Evolutionary conservation across 345 rosid genomes (phyloP).

Genomic region (Clarkia xantiana): DNA sequence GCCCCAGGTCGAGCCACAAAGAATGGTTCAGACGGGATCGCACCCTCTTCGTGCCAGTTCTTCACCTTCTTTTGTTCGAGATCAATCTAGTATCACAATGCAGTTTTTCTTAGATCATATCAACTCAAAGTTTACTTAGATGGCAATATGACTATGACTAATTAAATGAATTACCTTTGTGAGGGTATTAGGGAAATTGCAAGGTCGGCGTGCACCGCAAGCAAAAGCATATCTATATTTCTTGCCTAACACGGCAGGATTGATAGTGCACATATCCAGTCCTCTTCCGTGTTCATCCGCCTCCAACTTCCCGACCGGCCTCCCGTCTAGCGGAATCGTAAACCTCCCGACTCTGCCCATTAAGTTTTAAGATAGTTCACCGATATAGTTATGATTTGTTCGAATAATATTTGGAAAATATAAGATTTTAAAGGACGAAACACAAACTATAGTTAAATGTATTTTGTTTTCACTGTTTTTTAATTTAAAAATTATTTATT

Average conservation of each 20-base stretch:
- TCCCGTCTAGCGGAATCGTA: conserved; percentile 73
- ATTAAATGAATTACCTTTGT: conserved; percentile 42
- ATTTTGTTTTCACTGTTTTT: too few relatives aligned
- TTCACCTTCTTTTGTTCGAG: conserved; percentile 51
- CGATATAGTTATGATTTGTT: too few relatives aligned
- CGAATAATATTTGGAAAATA: too few relatives aligned
- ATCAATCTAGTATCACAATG: conserved; percentile 60
- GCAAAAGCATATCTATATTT: conserved; percentile 79
- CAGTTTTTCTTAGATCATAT: too few relatives aligned
- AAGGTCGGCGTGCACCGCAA: conserved; percentile 88
- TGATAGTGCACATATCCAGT: conserved; percentile 97
- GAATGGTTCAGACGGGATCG: conserved; percentile 83
- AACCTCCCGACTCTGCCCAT: conserved; percentile 80
- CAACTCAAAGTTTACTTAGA: too few relatives aligned
- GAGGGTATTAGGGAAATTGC: conserved; percentile 91
- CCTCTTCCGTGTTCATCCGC: conserved; percentile 87
- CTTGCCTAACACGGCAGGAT: conserved; percentile 55
- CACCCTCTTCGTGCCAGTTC: conserved; percentile 69
- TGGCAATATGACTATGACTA: too few relatives aligned
- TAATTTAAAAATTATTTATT: too few relatives aligned
- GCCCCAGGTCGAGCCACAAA: conserved; percentile 87
- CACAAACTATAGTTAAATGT: too few relatives aligned
- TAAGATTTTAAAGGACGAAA: too few relatives aligned
- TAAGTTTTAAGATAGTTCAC: too few relatives aligned
- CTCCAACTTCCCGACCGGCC: conserved; percentile 52